Evolutionary conservation across 805 yeast genomes (phyloP).

Genomic region (Wickerhamomyces pijperi): DNA sequence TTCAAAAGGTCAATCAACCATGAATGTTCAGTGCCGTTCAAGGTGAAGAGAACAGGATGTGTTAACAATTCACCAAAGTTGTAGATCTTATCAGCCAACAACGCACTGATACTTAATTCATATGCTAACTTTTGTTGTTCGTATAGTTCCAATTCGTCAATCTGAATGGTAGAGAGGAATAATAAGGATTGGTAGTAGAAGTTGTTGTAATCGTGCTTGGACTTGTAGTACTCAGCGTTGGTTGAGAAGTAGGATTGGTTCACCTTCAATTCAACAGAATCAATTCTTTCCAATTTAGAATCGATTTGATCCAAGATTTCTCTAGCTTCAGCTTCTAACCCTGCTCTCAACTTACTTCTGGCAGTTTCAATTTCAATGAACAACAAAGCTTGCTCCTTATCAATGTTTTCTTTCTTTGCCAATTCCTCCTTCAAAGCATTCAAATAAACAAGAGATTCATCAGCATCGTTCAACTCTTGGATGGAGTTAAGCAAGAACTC

Average conservation of each 20-base stretch:
- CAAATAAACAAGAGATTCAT: conserved; percentile 43
- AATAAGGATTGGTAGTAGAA: conserved; percentile 76
- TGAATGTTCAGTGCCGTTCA: conserved; percentile 34
- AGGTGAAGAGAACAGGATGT: conserved; percentile 64
- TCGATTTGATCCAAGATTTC: conserved; percentile 54
- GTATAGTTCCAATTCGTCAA: conserved; percentile 25
- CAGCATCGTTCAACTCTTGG: conserved; percentile 26
- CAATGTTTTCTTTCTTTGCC: conserved; percentile 25
- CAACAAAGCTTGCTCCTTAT: conserved; percentile 43
- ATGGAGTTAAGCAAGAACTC: conserved; percentile 56
- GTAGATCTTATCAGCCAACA: conserved; percentile 84
- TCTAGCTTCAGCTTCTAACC: conserved; percentile 48
- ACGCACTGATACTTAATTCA: conserved; percentile 76
- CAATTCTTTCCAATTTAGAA: conserved; percentile 43
- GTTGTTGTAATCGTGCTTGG: conserved; percentile 65
- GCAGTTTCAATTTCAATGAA: conserved; percentile 66
- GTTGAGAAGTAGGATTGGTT: conserved; percentile 79
- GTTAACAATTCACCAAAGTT: conserved; percentile 91
- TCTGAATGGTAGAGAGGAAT: conserved; percentile 65
- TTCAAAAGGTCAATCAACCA: conserved; percentile 70
- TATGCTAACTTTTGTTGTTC: conserved; percentile 46
- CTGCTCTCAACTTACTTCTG: conserved; percentile 48
- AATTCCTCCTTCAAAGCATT: conserved; percentile 32
- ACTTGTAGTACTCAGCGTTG: conserved; percentile 63
- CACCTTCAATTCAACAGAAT: conserved; percentile 49